Evolutionary conservation across 768 basidiomycete genomes (phyloP).

Genomic region (Rhizopogon vinicolor): DNA sequence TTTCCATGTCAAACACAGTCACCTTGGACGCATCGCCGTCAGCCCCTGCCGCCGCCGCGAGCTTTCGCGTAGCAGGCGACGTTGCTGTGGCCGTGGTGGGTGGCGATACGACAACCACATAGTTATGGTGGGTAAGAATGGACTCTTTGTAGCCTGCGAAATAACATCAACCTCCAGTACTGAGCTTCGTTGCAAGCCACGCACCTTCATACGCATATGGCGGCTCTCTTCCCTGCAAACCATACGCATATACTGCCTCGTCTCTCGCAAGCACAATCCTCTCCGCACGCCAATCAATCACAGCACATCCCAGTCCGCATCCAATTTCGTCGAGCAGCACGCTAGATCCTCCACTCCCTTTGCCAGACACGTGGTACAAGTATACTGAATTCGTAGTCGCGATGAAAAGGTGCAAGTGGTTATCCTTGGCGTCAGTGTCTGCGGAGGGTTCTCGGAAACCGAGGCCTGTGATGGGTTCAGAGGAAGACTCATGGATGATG

Average conservation of each 20-base stretch:
- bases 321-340: constrained; percentile 84
- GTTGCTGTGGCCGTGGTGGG: constrained; percentile 62
- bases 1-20: constrained; percentile 86
- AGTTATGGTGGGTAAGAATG: constrained; percentile 74
- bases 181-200: constrained; percentile 4
- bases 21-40: constrained; percentile 71
- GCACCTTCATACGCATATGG: constrained; percentile 92
- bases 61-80: constrained; percentile 48
- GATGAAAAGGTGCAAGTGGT: constrained; percentile 68
- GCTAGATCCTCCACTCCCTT: constrained; percentile 61
- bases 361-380: constrained; percentile 68
- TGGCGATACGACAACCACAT: constrained; percentile 87
- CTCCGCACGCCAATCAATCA: constrained; percentile 66
- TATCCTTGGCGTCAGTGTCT: constrained; percentile 12
- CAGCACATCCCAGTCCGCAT: constrained; percentile 77
- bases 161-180: not conserved
- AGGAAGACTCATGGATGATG: constrained; percentile 74
- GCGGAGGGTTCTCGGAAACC: constrained; percentile 67
- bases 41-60: constrained; percentile 17
- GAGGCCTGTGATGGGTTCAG: constrained; percentile 90
- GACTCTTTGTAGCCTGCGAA: constrained; percentile 50
- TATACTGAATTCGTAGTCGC: constrained; percentile 85
- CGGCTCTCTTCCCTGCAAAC: constrained; percentile 73
- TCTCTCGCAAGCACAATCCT: constrained; percentile 85
- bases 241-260: constrained; percentile 88